Evolutionary conservation across 1,284 basidiomycete species (phyloP), one percentile per base, ranked within the genome.

Genomic region (Schizophyllum commune): DNA sequence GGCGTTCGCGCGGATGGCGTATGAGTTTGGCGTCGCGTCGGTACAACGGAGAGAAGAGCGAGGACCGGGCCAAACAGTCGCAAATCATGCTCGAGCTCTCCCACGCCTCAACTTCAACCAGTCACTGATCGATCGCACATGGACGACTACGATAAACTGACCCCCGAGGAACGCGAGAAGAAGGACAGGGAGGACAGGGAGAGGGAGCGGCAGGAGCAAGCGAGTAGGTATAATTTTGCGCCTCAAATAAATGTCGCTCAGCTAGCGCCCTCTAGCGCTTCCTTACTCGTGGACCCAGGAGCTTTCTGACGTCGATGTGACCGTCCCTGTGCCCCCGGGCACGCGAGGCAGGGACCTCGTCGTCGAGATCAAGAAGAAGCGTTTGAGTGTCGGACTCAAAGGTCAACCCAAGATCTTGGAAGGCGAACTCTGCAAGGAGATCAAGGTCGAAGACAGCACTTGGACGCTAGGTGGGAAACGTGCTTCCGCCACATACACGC

Each of bases 361-460:
- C 27, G 82, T 99, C 33, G 79, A 82, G 1, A 85, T 99, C 65
- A 81, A 85, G 72, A 94, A 91, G 79, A 90, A 85, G 73, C 89
- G 84, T 66, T 81, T 99, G 62, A 88, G 82, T 66, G 87, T 97
- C 4, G 91, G 88, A 5, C 74, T 98, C 59, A 98, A 97, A 74
- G 91, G 91, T 20, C 79, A 90, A 65, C 90, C 93, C 32, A 83
- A 87, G 27, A 93, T 98, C 69, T 71, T 97, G 69, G 82, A 86
- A 32, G 97, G 97, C n/a, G 90, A 96, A 63, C 81, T 99, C 27
- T 95, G 92, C 75, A 89, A 91, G 68, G 94, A 96, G 62, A 89
- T 99, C 77, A 95, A 95, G 70, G 79, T 95, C 58, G 97, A 98
- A 64, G 97, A 99, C 60, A 97, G 94, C 65, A 98, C 95, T 20